These are phyloP conservation scores for Przewalskia tangutica DNA, from an alignment of 257 asterid species.

Conservation along the genomic window DNA sequence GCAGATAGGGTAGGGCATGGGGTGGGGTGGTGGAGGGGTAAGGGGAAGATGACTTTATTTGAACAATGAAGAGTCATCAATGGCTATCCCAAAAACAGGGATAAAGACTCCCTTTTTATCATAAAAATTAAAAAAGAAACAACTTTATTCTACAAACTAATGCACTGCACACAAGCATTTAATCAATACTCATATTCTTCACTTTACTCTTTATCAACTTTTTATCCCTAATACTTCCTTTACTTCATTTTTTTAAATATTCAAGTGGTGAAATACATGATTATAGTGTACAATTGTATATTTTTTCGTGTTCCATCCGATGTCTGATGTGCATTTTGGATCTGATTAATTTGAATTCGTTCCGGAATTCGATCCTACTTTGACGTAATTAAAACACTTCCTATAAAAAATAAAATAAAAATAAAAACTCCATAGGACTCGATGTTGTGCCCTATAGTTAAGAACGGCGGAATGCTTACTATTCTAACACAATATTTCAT, in stretches of 20 bases:
- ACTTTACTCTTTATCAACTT: slow-evolving; percentile 13
- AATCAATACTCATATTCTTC: background rate
- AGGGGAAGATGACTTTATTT: slow-evolving; percentile 16
- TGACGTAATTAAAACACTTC: background rate
- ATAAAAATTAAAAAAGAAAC: background rate
- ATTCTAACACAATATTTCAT: background rate
- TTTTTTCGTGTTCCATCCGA: background rate
- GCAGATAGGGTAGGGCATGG: no score
- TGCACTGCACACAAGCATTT: background rate
- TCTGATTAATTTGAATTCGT: background rate
- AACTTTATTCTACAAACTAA: background rate
- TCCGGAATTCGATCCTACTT: background rate
- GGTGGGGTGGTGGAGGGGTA: no score
- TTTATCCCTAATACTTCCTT: background rate
- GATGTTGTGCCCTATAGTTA: background rate
- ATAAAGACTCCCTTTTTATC: slow-evolving; percentile 13
- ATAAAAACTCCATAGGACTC: background rate
- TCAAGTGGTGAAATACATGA: slow-evolving; percentile 5
- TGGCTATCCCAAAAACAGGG: slow-evolving; percentile 24
- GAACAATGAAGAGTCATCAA: slow-evolving; percentile 38
- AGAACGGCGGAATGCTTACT: background rate
- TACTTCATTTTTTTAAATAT: background rate
- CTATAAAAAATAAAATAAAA: no score
- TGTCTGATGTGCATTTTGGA: background rate
- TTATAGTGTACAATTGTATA: background rate